Conservation (phyloP, 2,329 filamentous ascomycete genomes). For the Talaromyces funiculosus region DNA sequence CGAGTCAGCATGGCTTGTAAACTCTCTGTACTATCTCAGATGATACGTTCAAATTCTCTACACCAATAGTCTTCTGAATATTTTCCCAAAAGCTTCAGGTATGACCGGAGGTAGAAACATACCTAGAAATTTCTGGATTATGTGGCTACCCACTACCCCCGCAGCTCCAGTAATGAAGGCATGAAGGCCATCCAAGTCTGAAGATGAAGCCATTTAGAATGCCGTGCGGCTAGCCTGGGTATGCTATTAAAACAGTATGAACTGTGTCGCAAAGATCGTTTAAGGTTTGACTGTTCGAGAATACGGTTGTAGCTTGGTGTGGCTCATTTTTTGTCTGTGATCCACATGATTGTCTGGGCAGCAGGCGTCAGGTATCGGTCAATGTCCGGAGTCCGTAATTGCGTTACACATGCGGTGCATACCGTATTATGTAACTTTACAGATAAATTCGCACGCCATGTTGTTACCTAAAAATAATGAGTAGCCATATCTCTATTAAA, state of each 20-base stretch:
- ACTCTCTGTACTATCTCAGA: not conserved
- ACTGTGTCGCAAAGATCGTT: no score
- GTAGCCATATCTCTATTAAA: not conserved
- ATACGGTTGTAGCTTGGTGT: not conserved
- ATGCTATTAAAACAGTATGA: no score
- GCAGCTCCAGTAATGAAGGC: slow-evolving; percentile 52
- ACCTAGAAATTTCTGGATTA: slow-evolving; percentile 51
- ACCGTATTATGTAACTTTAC: not conserved
- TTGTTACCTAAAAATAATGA: no score
- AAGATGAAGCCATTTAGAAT: not conserved
- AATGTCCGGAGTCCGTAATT: not conserved
- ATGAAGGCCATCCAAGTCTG: slow-evolving; percentile 43
- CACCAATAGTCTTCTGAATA: not conserved
- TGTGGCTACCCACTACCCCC: slow-evolving; percentile 47
- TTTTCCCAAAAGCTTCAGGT: not conserved
- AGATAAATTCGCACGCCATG: no score
- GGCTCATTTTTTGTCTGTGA: not conserved
- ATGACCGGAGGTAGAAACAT: slow-evolving; percentile 18
- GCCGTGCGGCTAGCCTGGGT: no score
- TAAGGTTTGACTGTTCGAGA: no score
- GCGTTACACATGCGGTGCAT: not conserved
- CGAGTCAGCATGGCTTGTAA: not conserved
- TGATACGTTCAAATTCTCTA: not conserved
- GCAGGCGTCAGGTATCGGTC: not conserved
- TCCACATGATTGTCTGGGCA: not conserved